Percentiles rank a stretch among this genome's conserved stretches.
phyloP scores from a whole-genome alignment of 805 yeast species.

The Teunomyces stri region DNA sequence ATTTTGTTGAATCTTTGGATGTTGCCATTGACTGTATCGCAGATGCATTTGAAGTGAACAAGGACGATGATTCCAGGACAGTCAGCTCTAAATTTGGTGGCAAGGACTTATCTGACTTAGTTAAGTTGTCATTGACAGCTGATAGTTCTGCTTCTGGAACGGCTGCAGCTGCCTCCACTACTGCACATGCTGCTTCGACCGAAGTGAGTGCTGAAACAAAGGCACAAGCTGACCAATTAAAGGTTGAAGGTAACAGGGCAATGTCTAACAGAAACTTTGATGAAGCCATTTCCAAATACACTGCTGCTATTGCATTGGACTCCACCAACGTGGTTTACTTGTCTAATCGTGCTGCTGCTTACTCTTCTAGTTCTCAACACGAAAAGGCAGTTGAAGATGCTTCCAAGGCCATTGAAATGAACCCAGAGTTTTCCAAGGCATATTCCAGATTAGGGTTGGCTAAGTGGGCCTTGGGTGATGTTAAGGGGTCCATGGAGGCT shows the following conservation, averaged over 20 bases:
- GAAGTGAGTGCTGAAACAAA: conserved; percentile 51
- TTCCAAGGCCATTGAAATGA: conserved; percentile 69
- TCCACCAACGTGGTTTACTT: conserved; percentile 78
- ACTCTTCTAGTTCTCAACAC: conserved; percentile 73
- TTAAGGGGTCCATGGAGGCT: conserved; percentile 85
- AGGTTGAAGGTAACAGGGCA: conserved; percentile 84
- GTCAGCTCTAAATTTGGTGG: conserved; percentile 44
- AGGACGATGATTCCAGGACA: conserved; percentile 37
- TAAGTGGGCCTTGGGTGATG: conserved; percentile 89
- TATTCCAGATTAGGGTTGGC: conserved; percentile 95
- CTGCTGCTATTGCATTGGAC: conserved; percentile 71
- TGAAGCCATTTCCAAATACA: conserved; percentile 72
- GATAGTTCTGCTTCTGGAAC: conserved; percentile 8
- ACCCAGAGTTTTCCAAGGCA: conserved; percentile 84
- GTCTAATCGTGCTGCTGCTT: conserved; percentile 97
- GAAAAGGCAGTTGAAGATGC: conserved; percentile 83
- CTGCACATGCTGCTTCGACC: conserved; percentile 21
- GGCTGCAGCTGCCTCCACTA: conserved; percentile 20
- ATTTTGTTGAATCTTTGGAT: conserved; percentile 83
- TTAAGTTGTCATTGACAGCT: conserved; percentile 18
- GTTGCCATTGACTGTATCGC: conserved; percentile 91
- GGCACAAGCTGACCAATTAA: conserved; percentile 78
- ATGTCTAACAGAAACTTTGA: conserved; percentile 75
- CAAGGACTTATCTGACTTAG: conserved; percentile 45
- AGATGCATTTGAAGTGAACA: conserved; percentile 74